phyloP scores from a whole-genome alignment of 225 moss, liverwort and hornwort genomes.

The Physcomitrellopsis africana region DNA sequence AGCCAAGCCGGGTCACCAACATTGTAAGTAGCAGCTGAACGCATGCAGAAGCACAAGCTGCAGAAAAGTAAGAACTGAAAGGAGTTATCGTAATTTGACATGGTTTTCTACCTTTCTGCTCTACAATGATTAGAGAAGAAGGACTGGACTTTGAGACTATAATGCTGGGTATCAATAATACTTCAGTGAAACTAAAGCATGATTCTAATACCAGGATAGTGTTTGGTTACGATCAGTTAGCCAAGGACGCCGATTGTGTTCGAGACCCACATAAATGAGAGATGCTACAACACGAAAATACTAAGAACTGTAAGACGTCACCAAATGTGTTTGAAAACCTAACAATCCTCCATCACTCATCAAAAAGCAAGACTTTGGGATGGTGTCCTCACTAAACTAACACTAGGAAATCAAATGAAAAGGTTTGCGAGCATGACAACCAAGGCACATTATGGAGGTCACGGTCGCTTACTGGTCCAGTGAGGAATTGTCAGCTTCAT shows the following conservation, averaged over 20 bases:
- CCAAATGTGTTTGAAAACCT: background rate
- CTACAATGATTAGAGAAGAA: background rate
- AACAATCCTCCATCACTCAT: background rate
- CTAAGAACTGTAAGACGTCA: background rate
- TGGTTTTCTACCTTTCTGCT: background rate
- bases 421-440: background rate
- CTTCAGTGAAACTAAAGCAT: background rate
- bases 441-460: background rate
- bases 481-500: conserved; percentile 15
- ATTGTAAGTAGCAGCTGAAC: background rate
- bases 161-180: background rate
- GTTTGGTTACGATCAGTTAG: background rate
- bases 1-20: background rate
- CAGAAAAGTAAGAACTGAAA: too few relatives aligned
- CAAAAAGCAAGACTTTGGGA: background rate
- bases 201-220: background rate
- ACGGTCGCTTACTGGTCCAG: conserved; percentile 29
- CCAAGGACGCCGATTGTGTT: background rate
- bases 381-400: background rate
- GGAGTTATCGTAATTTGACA: background rate
- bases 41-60: background rate
- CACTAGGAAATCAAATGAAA: conserved; percentile 6
- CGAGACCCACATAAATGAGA: background rate
- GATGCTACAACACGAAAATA: background rate
- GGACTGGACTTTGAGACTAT: background rate